Evolutionary conservation across 805 yeast species (phyloP), one percentile per base, ranked within the genome.

Genomic region (Debaryomyces maramus): DNA sequence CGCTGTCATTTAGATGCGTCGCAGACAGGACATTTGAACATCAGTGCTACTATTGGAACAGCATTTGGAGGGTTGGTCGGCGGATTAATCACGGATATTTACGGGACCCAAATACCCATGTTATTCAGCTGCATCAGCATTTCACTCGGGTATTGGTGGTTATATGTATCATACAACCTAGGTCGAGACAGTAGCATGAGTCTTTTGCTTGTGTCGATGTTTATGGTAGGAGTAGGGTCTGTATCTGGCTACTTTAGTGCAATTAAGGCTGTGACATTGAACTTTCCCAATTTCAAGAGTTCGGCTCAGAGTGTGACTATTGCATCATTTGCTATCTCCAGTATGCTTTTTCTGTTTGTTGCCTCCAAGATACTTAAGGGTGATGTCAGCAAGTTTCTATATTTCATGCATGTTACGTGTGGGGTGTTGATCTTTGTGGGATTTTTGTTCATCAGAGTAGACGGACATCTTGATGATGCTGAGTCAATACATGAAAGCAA

Each of bases 271-370:
- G 67, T 63, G 5, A 55, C 67, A 1, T 39, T 63, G 6, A 53
- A 51, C 38, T 63, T 63, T 34, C 68, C 68, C 5, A 47, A 50
- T 16, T 53, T 36, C 38, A 63, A 60, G 41, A 65, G 65, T n/a
- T 47, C 65, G 1, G 69, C 69, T 6, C 69, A 63, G 44, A 60
- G 65, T 39, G 46, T 63, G 10, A 61, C 69, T 11, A 63, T 63
- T 34, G 65, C 69, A 2, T 58, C 63, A 8, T 63, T 63, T 52
- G 69, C 69, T n/a, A 61, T 63, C 7, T 53, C 65, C 8, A 55
- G 63, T 32, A 47, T 63, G 27, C 19, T 63, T 6, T 61, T 47
- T 44, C 56, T 55, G 47, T 43, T 44, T 7, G 44, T 60, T 13
- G 43, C 56, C 13, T 45, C 58, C 26, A 36, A 42, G 14, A 24